phyloP scores from a whole-genome alignment of 805 yeast genomes.

The Priceomyces melissophilus region DNA sequence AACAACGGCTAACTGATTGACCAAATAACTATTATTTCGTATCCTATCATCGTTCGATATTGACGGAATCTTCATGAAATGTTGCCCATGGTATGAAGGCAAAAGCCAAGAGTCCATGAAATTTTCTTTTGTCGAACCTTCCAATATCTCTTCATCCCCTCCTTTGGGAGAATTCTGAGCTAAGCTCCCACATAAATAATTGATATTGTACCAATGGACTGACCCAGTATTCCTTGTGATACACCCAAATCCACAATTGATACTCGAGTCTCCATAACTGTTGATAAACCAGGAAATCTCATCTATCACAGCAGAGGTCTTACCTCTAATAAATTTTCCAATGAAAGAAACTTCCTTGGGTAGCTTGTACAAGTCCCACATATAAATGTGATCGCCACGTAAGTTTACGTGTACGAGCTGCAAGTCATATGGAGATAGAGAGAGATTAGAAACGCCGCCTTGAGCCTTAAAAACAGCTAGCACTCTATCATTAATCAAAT shows the following conservation, averaged over 20 bases:
- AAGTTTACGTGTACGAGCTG: slow-evolving; percentile 50
- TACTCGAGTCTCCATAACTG: slow-evolving; percentile 26
- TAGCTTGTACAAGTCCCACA: slow-evolving; percentile 60
- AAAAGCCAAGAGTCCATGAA: slow-evolving; percentile 46
- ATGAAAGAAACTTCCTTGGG: slow-evolving; percentile 49
- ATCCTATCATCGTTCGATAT: slow-evolving; percentile 7
- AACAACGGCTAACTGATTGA: slow-evolving; percentile 31
- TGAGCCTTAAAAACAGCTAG: slow-evolving; percentile 52
- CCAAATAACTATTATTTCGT: slow-evolving; percentile 9
- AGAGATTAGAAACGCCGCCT: slow-evolving; percentile 57
- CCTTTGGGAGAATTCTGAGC: slow-evolving; percentile 28
- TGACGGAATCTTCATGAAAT: slow-evolving; percentile 24
- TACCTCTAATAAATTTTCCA: slow-evolving; percentile 61
- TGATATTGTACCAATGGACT: slow-evolving; percentile 56
- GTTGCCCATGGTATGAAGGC: slow-evolving; percentile 31
- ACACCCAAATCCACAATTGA: slow-evolving; percentile 46
- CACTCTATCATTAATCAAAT: slow-evolving; percentile 39
- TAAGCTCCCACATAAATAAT: slow-evolving; percentile 34
- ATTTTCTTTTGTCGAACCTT: slow-evolving; percentile 10
- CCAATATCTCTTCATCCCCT: slow-evolving; percentile 9
- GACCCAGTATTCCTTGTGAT: slow-evolving; percentile 55
- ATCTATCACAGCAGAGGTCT: slow-evolving; percentile 52
- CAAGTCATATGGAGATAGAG: slow-evolving; percentile 60
- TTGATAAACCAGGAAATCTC: slow-evolving; percentile 52
- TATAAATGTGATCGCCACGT: slow-evolving; percentile 60